Evolutionary conservation across 495 filamentous ascomycete genomes (phyloP).

Genomic region (Cercophora sp.): DNA sequence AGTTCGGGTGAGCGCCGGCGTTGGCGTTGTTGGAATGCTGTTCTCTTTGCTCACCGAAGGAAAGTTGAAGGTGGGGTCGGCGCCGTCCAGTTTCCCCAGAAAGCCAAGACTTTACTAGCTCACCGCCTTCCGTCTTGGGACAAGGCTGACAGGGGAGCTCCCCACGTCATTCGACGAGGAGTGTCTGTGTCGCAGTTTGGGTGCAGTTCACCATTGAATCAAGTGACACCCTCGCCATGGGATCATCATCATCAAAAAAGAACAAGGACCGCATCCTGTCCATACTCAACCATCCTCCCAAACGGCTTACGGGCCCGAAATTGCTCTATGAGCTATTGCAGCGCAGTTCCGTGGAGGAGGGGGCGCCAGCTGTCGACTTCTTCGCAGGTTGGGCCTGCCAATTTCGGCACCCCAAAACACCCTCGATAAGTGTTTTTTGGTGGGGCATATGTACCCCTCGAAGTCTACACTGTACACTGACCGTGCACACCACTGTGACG

Average conservation of each 20-base stretch:
- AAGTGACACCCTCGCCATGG: slow-evolving; percentile 2
- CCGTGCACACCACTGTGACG: background rate
- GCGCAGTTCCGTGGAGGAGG: background rate
- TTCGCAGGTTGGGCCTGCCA: too few species aligned
- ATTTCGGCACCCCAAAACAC: slow-evolving; percentile 15
- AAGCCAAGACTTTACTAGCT: background rate
- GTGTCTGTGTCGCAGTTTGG: too few species aligned
- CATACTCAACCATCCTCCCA: slow-evolving; percentile 56
- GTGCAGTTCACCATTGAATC: too few species aligned
- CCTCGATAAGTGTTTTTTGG: slow-evolving; percentile 14
- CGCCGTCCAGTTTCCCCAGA: too few species aligned
- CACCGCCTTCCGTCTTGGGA: slow-evolving; percentile 2
- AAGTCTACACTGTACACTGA: slow-evolving; percentile 9
- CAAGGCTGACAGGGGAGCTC: background rate
- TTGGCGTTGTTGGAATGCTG: too few species aligned
- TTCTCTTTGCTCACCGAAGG: too few species aligned
- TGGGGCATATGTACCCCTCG: slow-evolving; percentile 10
- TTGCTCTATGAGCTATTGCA: slow-evolving; percentile 61
- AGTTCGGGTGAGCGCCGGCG: too few species aligned
- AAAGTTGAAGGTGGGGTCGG: too few species aligned
- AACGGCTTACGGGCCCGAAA: slow-evolving; percentile 50
- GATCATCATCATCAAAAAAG: background rate
- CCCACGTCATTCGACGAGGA: slow-evolving; percentile 16
- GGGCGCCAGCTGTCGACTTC: slow-evolving; percentile 51
- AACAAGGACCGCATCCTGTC: slow-evolving; percentile 37